A percentile compares a stretch with the other conserved stretches of the same genome.
Evolutionary conservation across 2,329 filamentous ascomycete species (phyloP).

Genomic region (Stromatinia cepivora): DNA sequence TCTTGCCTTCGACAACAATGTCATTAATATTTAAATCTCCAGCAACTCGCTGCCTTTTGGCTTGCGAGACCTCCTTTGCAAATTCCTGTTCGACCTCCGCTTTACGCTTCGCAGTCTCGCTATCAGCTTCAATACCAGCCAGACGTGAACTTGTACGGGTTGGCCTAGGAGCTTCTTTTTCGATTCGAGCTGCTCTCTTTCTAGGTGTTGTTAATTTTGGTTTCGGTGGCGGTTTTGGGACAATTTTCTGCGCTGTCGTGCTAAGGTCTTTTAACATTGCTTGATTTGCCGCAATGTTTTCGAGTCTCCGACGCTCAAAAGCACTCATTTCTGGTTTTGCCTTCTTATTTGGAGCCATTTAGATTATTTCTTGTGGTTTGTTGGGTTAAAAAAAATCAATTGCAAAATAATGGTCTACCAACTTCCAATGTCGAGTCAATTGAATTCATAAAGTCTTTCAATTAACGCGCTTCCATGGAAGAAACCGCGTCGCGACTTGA

Average conservation of each 20-base stretch:
- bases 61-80: constrained; percentile 55
- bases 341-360: constrained; percentile 49
- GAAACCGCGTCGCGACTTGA: constrained; percentile 10
- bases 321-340: constrained; percentile 65
- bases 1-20: constrained; percentile 76
- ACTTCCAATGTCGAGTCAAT: background rate
- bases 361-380: background rate
- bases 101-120: constrained; percentile 66
- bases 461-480: constrained; percentile 14
- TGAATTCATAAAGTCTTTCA: constrained; percentile 13
- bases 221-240: constrained; percentile 58
- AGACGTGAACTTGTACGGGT: constrained; percentile 60
- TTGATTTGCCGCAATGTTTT: constrained; percentile 85
- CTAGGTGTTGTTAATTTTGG: constrained; percentile 48
- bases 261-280: constrained; percentile 78
- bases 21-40: constrained; percentile 72
- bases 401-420: background rate
- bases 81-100: constrained; percentile 63
- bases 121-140: constrained; percentile 55
- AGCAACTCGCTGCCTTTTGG: constrained; percentile 64
- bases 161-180: constrained; percentile 50
- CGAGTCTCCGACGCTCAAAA: constrained; percentile 80
- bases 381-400: background rate
- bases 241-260: constrained; percentile 66
- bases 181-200: constrained; percentile 47